A percentile compares a stretch with the other conserved stretches of the same genome.
These are phyloP conservation scores for Fistulifera pelliculosa DNA, from an alignment of 108 stramenopile species.

Conservation along the genomic window DNA sequence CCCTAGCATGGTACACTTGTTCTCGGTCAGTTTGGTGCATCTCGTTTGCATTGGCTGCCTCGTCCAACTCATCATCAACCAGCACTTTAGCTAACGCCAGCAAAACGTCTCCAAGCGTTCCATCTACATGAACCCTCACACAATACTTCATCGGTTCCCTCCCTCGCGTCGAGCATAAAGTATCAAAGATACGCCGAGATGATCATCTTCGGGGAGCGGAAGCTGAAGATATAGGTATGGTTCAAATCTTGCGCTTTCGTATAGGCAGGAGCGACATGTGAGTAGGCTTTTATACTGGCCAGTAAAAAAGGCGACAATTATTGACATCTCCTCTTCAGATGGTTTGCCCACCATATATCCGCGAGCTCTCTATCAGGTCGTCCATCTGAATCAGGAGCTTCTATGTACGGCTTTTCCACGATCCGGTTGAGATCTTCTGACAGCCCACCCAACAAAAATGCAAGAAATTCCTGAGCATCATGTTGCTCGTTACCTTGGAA, in stretches of 20 bases:
- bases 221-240: conserved; percentile 88
- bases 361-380: conserved; percentile 90
- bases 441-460: conserved; percentile 84
- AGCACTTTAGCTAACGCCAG: conserved; percentile 53
- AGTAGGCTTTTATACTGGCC: conserved; percentile 94
- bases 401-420: conserved; percentile 92
- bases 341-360: conserved; percentile 96
- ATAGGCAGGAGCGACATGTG: conserved; percentile 89
- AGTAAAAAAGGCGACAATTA: conserved; percentile 90
- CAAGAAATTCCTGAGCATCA: conserved; percentile 94
- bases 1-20: conserved; percentile 25
- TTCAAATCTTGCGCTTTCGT: conserved; percentile 95
- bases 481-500: conserved; percentile 97
- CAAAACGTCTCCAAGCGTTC: conserved; percentile 71
- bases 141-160: conserved; percentile 56
- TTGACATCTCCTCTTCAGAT: conserved; percentile 89
- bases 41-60: conserved; percentile 9
- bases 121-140: conserved; percentile 66
- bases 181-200: conserved; percentile 56
- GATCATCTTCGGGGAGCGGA: conserved; percentile 91
- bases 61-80: conserved; percentile 30
- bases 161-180: conserved; percentile 42
- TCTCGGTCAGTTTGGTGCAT: conserved; percentile 3
- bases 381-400: conserved; percentile 87
- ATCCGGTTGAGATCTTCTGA: conserved; percentile 97